Conservation (phyloP, 768 basidiomycete species). For the Sistotremastrum suecicum region DNA sequence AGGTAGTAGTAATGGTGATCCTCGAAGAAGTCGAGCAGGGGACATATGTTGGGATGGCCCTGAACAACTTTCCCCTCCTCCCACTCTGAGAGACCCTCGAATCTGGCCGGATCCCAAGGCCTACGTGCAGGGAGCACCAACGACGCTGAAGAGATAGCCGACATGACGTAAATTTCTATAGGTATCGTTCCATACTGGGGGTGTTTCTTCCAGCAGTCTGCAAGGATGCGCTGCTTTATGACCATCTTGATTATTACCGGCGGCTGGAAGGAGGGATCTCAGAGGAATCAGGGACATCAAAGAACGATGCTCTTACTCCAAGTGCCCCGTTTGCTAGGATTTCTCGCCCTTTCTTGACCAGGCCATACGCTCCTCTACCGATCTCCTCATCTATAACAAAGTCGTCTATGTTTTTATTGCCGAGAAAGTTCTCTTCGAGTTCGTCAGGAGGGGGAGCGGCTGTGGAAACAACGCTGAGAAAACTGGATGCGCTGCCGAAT, state of each 20-base stretch:
- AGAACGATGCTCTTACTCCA: constrained; percentile 48
- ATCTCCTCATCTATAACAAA: constrained; percentile 81
- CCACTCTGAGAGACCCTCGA: constrained; percentile 33
- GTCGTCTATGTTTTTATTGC: constrained; percentile 67
- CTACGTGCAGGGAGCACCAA: constrained; percentile 67
- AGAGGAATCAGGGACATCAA: neutral
- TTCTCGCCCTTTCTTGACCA: constrained; percentile 83
- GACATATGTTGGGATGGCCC: constrained; percentile 93
- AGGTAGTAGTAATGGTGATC: constrained; percentile 94
- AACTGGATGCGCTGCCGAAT: constrained; percentile 46
- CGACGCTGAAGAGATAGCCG: constrained; percentile 67
- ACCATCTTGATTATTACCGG: constrained; percentile 94
- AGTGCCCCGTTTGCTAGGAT: constrained; percentile 56
- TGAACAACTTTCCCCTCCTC: constrained; percentile 55
- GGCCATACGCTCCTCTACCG: constrained; percentile 88
- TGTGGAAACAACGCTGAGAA: constrained; percentile 43
- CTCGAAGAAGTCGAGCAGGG: constrained; percentile 92
- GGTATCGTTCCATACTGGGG: constrained; percentile 91
- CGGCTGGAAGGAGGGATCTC: constrained; percentile 34
- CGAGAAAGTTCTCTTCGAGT: constrained; percentile 27
- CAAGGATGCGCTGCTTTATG: constrained; percentile 95
- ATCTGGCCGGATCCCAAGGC: constrained; percentile 72
- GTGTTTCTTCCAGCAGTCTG: constrained; percentile 99
- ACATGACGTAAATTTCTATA: constrained; percentile 95
- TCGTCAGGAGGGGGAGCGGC: constrained; percentile 47